Conservation (phyloP, 1,139 yeast genomes). For the Saccharomyces uvarum region DNA sequence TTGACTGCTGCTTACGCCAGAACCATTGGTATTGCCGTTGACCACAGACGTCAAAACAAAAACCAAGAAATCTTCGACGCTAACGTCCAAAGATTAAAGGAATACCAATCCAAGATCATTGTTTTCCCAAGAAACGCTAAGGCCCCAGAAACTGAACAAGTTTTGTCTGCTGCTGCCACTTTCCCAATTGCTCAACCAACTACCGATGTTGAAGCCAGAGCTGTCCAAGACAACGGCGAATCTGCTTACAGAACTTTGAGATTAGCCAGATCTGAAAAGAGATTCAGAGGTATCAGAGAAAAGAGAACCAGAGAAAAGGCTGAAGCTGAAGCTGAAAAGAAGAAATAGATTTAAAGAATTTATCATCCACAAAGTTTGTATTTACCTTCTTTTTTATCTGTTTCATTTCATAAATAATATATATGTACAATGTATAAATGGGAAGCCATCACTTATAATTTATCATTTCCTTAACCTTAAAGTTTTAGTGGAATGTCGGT, state of each 20-base stretch:
- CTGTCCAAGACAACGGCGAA: constrained; percentile 73
- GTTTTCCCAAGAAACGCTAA: constrained; percentile 87
- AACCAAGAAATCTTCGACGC: constrained; percentile 90
- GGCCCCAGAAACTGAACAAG: constrained; percentile 75
- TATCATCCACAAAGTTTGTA: constrained; percentile 7
- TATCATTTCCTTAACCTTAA: constrained; percentile 8
- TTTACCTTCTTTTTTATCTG: constrained; percentile 14
- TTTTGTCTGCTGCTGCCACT: constrained; percentile 61
- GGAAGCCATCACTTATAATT: constrained; percentile 28
- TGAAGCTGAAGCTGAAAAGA: constrained; percentile 99
- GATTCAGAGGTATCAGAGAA: constrained; percentile 89
- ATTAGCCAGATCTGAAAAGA: constrained; percentile 90
- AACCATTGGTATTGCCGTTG: constrained; percentile 97
- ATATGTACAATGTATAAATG: constrained; percentile 29
- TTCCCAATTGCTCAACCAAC: constrained; percentile 88
- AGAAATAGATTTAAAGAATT: constrained; percentile 51
- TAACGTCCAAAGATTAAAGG: constrained; percentile 94
- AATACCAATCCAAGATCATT: constrained; percentile 92
- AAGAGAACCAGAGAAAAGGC: constrained; percentile 96
- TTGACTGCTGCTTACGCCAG: constrained; percentile 92
- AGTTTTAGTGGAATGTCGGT: background rate
- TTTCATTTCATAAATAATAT: constrained; percentile 5
- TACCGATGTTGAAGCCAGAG: constrained; percentile 75
- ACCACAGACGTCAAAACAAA: constrained; percentile 99
- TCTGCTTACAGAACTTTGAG: constrained; percentile 91